Base-by-base conservation (phyloP, 495 filamentous ascomycete species). In the Sphaerosporella brunnea region DNA sequence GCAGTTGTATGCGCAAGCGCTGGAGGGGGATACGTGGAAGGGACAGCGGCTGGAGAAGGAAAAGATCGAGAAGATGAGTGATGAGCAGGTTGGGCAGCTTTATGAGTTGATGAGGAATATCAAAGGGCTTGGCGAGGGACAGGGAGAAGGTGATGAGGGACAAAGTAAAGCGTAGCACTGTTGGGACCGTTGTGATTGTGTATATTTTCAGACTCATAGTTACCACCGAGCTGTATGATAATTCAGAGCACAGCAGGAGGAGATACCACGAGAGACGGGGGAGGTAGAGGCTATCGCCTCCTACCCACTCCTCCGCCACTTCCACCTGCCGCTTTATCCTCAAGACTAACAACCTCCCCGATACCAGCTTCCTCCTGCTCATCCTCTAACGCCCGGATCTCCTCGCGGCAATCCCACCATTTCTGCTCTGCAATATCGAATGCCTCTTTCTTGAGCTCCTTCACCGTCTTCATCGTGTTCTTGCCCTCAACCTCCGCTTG, bases 351-450 rank as follows among this genome's bases (percentile, higher is more conserved):
- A 21, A 97, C 82, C 65, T 97, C 90, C 4, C 85, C 81, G 65
- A 95, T 95, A 15, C 90, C 90, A 23, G 87, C 84, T 32, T 82
- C 86, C 65, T 94, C 86, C 63, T 95, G 88, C 65, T 93, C 87
- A 65, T 95, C 88, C 65, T 97, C 90, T 52, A 95, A 67, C 5
- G 78, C 82, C 49, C 77, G 80, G 51, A 97, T 82, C 65, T 97
- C 90, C 64, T 97, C 90, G 54, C 90, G 71, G 61, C 82, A 87
- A 68, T 94, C 90, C 90, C 90, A 97, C 90, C 90, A 97, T 60
- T 87, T 93, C 62, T 84, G 82, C 66, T 97, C 90, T 35, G 84
- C 84, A 48, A 79, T 68, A 53, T 82, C 76, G 60, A 95, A 97
- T 2, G 87, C 90, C 40, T 73, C 75, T 51, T 86, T 81, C 56